Evolutionary conservation across 73 alveolate genomes (phyloP).

Genomic region (Stentor roeselii): DNA sequence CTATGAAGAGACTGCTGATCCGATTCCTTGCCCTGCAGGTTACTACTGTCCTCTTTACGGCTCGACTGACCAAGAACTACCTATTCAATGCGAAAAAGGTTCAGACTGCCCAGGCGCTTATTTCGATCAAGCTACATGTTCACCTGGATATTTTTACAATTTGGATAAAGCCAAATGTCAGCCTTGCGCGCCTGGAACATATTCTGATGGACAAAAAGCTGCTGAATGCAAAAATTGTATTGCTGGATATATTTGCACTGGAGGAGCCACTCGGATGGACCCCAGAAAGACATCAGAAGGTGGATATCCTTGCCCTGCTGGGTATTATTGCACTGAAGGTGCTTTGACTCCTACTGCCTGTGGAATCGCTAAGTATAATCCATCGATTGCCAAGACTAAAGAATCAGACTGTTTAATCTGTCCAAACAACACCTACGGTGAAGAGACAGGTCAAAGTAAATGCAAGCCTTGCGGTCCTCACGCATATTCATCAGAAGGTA

Average conservation of each 20-base stretch:
- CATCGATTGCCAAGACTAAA: slow-evolving; percentile 38
- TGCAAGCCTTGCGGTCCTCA: slow-evolving; percentile 53
- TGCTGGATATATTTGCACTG: slow-evolving; percentile 32
- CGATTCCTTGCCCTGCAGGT: slow-evolving; percentile 45
- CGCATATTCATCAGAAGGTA: slow-evolving; percentile 31
- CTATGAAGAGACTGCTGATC: neutral
- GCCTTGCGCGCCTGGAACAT: slow-evolving; percentile 34
- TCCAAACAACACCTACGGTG: slow-evolving; percentile 36
- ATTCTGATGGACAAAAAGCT: slow-evolving; percentile 27
- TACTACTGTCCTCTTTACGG: slow-evolving; percentile 7
- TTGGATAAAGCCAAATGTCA: slow-evolving; percentile 1
- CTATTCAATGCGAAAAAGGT: slow-evolving; percentile 18
- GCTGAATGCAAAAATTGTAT: slow-evolving; percentile 36
- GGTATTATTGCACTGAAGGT: slow-evolving; percentile 28
- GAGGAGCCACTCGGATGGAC: slow-evolving; percentile 32
- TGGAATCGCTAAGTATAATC: slow-evolving; percentile 42
- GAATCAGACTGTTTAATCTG: slow-evolving; percentile 36
- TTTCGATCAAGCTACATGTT: neutral
- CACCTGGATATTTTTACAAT: slow-evolving; percentile 43
- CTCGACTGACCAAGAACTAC: neutral
- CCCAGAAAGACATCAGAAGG: slow-evolving; percentile 32
- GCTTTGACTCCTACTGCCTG: slow-evolving; percentile 40
- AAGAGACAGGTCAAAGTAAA: slow-evolving; percentile 25
- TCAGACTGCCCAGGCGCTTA: slow-evolving; percentile 1
- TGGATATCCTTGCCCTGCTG: slow-evolving; percentile 26